Base-by-base conservation (phyloP, 2,329 filamentous ascomycete genomes). In the Metarhizium brunneum region DNA sequence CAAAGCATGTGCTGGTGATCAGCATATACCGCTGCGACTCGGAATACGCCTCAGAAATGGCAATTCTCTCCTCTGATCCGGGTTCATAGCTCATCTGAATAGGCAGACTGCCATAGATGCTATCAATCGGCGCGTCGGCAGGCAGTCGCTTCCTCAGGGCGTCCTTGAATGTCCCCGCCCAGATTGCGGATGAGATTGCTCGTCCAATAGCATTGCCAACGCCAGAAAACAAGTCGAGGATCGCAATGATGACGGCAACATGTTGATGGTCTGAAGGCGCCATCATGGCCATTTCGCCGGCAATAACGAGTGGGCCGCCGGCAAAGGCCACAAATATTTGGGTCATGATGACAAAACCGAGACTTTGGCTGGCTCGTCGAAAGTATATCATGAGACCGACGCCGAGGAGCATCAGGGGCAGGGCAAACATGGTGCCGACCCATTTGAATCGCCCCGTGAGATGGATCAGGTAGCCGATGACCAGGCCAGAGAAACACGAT, bases 121-220 rank as follows among this genome's bases (percentile, higher is more conserved):
- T 56, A 14, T 78, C 67, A 35, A 35, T 35, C 32, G 32, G 32
- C 32, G 10, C 32, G 10, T 11, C 32, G 10, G 10, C 32, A 7
- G 82, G 82, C 0, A 85, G 71, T 58, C 81, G 76, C 50, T 68
- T 63, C 25, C 62, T 62, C 14, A 86, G 71, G 6, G 76, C 76
- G 20, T 71, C 68, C 6, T 76, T 78, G 62, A 88, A 80, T 1
- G 79, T 76, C 58, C 78, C 75, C 0, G 79, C 81, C 84, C 84
- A 88, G 58, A 88, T 81, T 6, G 84, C 83, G 0, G 77, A 78
- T 1, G 84, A 78, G 52, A 88, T 76, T 7, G 83, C 78, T 2
- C 74, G 75, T 1, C 83, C 84, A 6, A 85, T 71, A 1, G 82
- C 81, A n/a, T 76, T 77, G 49, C 84, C 85, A 57, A 87, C 76